Conservation (phyloP, 1,284 basidiomycete genomes). For the Athelia sp. region DNA sequence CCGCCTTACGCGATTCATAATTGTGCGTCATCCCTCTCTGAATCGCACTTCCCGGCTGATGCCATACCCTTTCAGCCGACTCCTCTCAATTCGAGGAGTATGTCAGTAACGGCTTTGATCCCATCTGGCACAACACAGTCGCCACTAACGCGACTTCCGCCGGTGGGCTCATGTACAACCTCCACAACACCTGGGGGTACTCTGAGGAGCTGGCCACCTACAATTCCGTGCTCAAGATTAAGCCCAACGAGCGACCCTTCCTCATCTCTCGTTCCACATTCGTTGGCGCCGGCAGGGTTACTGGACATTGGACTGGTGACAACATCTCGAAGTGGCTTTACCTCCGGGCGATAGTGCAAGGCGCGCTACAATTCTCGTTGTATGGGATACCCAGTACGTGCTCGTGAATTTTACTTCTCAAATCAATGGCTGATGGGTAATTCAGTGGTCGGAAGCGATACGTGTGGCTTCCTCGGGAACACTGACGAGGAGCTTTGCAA, state of each 20-base stretch:
- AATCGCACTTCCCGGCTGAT: background rate
- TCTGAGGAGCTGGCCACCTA: slow-evolving; percentile 34
- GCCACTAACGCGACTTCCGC: slow-evolving; percentile 35
- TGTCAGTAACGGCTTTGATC: slow-evolving; percentile 14
- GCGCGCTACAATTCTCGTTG: background rate
- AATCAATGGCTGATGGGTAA: too few species aligned
- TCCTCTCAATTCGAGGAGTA: background rate
- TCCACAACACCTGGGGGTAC: slow-evolving; percentile 38
- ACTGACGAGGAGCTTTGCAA: slow-evolving; percentile 74
- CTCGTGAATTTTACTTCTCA: slow-evolving; percentile 63
- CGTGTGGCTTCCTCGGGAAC: slow-evolving; percentile 11
- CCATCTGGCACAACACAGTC: slow-evolving; percentile 22
- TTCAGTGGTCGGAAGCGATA: too few species aligned
- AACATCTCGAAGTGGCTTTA: background rate
- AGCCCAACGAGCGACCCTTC: slow-evolving; percentile 39
- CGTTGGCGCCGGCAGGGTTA: too few species aligned
- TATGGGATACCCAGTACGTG: slow-evolving; percentile 22
- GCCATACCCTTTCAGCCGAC: background rate
- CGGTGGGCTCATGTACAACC: slow-evolving; percentile 32
- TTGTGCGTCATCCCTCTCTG: slow-evolving; percentile 8
- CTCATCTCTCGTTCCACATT: slow-evolving; percentile 35
- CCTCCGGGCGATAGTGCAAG: background rate
- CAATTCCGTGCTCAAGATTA: slow-evolving; percentile 27
- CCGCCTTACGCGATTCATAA: slow-evolving; percentile 31
- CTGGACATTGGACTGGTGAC: background rate